Conservation (phyloP, 1,284 basidiomycete genomes). For the Ganoderma multipileum region DNA sequence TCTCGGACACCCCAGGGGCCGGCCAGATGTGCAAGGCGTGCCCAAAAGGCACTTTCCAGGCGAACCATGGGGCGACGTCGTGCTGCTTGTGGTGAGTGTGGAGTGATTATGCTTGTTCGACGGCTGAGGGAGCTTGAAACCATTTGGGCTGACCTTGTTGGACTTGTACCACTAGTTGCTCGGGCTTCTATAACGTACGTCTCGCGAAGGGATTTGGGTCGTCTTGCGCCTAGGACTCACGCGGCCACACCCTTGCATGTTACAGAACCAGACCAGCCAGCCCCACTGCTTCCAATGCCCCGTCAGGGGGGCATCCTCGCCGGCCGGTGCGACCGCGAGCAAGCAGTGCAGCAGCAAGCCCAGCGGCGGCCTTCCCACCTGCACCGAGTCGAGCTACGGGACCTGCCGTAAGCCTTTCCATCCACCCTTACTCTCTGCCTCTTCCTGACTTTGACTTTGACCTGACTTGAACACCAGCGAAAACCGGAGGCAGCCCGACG, state of each 20-base stretch:
- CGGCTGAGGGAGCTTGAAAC: neutral
- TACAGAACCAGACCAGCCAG: conserved; percentile 23
- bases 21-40: conserved; percentile 34
- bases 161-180: conserved; percentile 24
- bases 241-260: neutral
- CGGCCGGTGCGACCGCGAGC: conserved; percentile 24
- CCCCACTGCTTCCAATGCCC: conserved; percentile 34
- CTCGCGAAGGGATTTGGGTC: neutral
- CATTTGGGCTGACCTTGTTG: neutral
- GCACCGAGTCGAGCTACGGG: conserved; percentile 19
- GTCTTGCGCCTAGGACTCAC: neutral
- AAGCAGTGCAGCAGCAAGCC: conserved; percentile 25
- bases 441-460: neutral
- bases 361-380: conserved; percentile 28
- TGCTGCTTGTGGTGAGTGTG: conserved; percentile 33
- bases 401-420: conserved; percentile 31
- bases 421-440: no score
- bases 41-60: conserved; percentile 32
- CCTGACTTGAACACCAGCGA: conserved; percentile 16
- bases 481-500: conserved; percentile 23
- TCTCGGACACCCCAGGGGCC: conserved; percentile 21
- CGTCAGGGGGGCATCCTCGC: conserved; percentile 31
- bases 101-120: neutral
- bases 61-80: conserved; percentile 29
- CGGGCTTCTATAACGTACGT: conserved; percentile 34